Conservation (phyloP, 805 yeast species). For the Metschnikowia baotianmanensis region DNA sequence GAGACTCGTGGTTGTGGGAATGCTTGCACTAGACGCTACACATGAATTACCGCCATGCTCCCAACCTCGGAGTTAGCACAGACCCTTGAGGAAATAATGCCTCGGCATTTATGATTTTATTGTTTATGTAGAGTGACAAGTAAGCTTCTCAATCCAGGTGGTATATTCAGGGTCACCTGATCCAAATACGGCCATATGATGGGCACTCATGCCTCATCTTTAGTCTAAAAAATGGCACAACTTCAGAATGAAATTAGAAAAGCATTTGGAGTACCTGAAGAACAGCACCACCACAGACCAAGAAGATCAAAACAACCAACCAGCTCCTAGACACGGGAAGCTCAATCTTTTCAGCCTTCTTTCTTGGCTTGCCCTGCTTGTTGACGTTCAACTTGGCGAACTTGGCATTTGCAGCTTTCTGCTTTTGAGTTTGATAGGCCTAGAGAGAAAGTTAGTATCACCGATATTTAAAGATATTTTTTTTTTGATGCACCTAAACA, state of each 20-base stretch:
- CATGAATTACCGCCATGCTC: too few species aligned
- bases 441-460: slow-evolving; percentile 15
- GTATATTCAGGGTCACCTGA: too few species aligned
- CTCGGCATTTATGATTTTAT: too few species aligned
- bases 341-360: slow-evolving; percentile 34
- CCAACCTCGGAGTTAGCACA: too few species aligned
- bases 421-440: slow-evolving; percentile 84
- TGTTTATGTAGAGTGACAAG: too few species aligned
- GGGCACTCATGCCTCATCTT: too few species aligned
- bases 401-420: slow-evolving; percentile 82
- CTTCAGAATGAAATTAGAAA: slow-evolving; percentile 24
- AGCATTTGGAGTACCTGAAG: slow-evolving; percentile 62
- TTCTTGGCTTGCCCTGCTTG: slow-evolving; percentile 71
- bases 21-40: too few species aligned
- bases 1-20: too few species aligned
- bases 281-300: slow-evolving; percentile 80
- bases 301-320: slow-evolving; percentile 59
- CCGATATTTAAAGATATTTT: not conserved
- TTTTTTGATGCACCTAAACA: not conserved
- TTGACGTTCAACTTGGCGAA: slow-evolving; percentile 71
- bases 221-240: not conserved
- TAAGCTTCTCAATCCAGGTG: too few species aligned
- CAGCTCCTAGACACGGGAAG: slow-evolving; percentile 63
- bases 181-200: too few species aligned
- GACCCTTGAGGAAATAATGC: too few species aligned